Conservation (phyloP, 441 rosid genomes). For the Rhodomyrtus psidioides region DNA sequence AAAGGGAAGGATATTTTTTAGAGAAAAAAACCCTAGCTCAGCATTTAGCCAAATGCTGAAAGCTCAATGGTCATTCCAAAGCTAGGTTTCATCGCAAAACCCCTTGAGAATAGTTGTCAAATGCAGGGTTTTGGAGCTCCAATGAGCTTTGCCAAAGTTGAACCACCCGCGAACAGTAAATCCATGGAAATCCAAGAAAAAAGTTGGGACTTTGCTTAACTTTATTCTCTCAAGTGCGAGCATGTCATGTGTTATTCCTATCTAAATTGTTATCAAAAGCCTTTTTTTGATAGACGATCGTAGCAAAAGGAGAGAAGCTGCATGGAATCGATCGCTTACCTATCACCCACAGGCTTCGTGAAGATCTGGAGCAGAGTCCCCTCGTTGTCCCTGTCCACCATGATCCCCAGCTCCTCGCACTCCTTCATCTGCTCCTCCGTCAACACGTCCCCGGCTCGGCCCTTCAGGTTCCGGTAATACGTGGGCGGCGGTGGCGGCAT, state of each 20-base stretch:
- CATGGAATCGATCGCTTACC: constrained; percentile 22
- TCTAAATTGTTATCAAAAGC: neutral
- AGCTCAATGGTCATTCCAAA: too few relatives aligned
- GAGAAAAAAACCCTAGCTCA: too few relatives aligned
- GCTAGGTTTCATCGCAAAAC: too few relatives aligned
- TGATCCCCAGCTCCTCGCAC: constrained; percentile 79
- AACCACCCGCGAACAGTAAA: too few relatives aligned
- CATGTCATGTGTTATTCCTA: neutral
- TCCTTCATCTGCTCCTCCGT: constrained; percentile 70
- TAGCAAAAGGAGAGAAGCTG: neutral
- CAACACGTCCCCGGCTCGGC: constrained; percentile 58
- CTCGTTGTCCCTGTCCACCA: constrained; percentile 92
- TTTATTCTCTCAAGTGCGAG: neutral
- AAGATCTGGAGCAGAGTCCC: constrained; percentile 93
- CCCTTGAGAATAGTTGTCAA: too few relatives aligned
- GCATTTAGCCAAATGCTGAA: too few relatives aligned
- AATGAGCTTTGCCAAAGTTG: too few relatives aligned
- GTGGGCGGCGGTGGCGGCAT: constrained; percentile 92
- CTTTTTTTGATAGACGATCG: neutral
- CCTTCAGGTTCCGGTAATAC: constrained; percentile 66
- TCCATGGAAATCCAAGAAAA: too few relatives aligned
- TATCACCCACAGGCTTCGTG: constrained; percentile 86
- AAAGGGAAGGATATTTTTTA: too few relatives aligned
- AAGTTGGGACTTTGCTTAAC: neutral
- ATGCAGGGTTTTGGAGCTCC: too few relatives aligned